These are phyloP conservation scores for Magnaporthiopsis rhizophila DNA, from an alignment of 2,329 filamentous ascomycete species.

Conservation along the genomic window DNA sequence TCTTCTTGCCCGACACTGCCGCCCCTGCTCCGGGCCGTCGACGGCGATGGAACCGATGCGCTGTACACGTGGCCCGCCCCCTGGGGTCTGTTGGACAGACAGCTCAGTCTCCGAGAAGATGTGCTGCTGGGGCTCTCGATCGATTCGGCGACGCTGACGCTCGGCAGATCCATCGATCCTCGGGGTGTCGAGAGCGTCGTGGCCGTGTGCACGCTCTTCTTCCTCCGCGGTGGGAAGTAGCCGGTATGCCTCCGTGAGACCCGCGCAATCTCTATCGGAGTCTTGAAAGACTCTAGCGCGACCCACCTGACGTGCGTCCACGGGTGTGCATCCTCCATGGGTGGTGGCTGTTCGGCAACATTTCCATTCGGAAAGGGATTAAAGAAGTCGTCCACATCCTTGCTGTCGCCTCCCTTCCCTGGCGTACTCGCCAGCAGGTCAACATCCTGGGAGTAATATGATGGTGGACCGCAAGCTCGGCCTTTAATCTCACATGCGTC, in stretches of 20 bases:
- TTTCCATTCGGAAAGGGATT: constrained; percentile 26
- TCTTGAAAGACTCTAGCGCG: constrained; percentile 57
- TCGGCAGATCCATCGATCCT: constrained; percentile 52
- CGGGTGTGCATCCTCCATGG: constrained; percentile 49
- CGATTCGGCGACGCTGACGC: constrained; percentile 26
- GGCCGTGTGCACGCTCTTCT: constrained; percentile 67
- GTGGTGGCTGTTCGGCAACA: constrained; percentile 16
- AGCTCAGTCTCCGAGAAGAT: constrained; percentile 35
- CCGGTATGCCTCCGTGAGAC: constrained; percentile 74
- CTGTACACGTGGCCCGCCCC: constrained; percentile 15
- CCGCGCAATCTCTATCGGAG: constrained; percentile 77
- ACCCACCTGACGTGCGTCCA: constrained; percentile 93
- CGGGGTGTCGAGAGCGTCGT: constrained; percentile 62
- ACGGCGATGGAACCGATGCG: constrained; percentile 20
- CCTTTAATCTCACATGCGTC: constrained; percentile 84
- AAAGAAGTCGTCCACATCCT: constrained; percentile 31
- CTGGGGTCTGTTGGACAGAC: constrained; percentile 25
- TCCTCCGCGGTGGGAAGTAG: constrained; percentile 84
- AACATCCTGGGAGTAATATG: constrained; percentile 31
- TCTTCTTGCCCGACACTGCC: constrained; percentile 30
- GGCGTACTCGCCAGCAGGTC: constrained; percentile 47
- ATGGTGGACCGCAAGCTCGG: constrained; percentile 51
- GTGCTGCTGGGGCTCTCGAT: constrained; percentile 25
- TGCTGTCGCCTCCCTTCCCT: not conserved
- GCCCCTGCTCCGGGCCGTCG: constrained; percentile 25